A percentile compares a stretch with the other conserved stretches of the same genome.
Conservation (phyloP, 176 grass and related monocot genomes). For the Triticum monococcum region DNA sequence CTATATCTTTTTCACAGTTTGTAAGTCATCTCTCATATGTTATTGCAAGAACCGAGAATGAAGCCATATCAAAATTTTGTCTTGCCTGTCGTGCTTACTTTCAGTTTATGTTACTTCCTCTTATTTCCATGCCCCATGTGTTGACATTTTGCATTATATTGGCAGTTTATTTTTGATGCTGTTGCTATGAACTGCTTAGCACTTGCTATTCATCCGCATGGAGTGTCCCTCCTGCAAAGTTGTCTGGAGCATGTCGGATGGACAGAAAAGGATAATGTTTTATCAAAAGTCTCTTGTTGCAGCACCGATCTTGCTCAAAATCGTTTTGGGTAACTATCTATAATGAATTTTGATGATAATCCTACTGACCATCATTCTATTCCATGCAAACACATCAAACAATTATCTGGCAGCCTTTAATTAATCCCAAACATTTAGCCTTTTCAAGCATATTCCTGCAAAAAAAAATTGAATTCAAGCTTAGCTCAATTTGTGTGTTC, state of each 20-base stretch:
- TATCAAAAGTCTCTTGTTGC: not conserved
- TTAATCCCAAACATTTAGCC: not conserved
- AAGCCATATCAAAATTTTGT: not conserved
- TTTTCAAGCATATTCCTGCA: not conserved
- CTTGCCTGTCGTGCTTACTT: not conserved
- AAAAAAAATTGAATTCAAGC: not conserved
- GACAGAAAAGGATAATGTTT: slow-evolving; percentile 11
- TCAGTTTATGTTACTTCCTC: not conserved
- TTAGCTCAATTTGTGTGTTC: not conserved
- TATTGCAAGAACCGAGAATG: not conserved
- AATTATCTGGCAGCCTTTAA: not conserved
- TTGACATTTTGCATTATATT: slow-evolving; percentile 17
- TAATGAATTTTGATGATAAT: not conserved
- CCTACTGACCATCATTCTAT: not conserved
- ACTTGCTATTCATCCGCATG: slow-evolving; percentile 39
- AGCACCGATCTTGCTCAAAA: slow-evolving; percentile 37
- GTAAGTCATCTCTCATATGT: not conserved
- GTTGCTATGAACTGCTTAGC: slow-evolving; percentile 17
- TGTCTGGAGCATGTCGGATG: not conserved
- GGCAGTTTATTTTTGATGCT: slow-evolving; percentile 45
- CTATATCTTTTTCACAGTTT: not conserved
- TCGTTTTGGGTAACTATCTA: slow-evolving; percentile 45
- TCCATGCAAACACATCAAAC: not conserved
- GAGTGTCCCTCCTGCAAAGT: slow-evolving; percentile 31
- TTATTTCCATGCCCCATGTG: not conserved